Evolutionary conservation across 805 yeast species (phyloP).

Genomic region (Spathaspora gorwiae): DNA sequence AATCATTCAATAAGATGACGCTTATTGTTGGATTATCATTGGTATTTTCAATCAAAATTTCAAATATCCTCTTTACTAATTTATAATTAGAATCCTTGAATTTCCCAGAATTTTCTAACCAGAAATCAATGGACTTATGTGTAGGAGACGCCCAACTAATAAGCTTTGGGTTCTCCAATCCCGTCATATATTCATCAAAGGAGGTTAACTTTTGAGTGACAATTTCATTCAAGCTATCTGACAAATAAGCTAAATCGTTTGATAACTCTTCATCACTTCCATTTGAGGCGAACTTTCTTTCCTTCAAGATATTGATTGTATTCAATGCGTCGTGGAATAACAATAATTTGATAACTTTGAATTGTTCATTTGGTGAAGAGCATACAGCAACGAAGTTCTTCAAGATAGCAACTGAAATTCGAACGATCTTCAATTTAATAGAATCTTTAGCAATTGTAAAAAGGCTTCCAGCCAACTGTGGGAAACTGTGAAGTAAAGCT

Average conservation of each 20-base stretch:
- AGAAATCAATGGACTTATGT: slow-evolving; percentile 81
- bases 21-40: slow-evolving; percentile 16
- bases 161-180: slow-evolving; percentile 71
- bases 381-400: slow-evolving; percentile 49
- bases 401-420: slow-evolving; percentile 75
- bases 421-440: slow-evolving; percentile 85
- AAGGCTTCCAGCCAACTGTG: slow-evolving; percentile 49
- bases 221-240: slow-evolving; percentile 61
- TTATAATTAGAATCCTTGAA: slow-evolving; percentile 80
- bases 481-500: slow-evolving; percentile 48
- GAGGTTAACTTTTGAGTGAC: slow-evolving; percentile 73
- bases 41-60: slow-evolving; percentile 38
- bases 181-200: slow-evolving; percentile 86
- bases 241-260: slow-evolving; percentile 58
- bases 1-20: slow-evolving; percentile 40
- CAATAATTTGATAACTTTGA: slow-evolving; percentile 58
- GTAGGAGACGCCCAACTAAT: slow-evolving; percentile 82
- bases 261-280: slow-evolving; percentile 79
- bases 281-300: slow-evolving; percentile 77
- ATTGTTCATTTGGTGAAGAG: slow-evolving; percentile 27
- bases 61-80: slow-evolving; percentile 57
- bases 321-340: slow-evolving; percentile 73
- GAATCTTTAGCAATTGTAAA: slow-evolving; percentile 66
- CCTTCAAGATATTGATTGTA: slow-evolving; percentile 62
- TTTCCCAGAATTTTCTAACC: slow-evolving; percentile 74